Evolutionary conservation across 305 asterid species (phyloP), one percentile per base, ranked within the genome.

Genomic region (Withania somnifera): DNA sequence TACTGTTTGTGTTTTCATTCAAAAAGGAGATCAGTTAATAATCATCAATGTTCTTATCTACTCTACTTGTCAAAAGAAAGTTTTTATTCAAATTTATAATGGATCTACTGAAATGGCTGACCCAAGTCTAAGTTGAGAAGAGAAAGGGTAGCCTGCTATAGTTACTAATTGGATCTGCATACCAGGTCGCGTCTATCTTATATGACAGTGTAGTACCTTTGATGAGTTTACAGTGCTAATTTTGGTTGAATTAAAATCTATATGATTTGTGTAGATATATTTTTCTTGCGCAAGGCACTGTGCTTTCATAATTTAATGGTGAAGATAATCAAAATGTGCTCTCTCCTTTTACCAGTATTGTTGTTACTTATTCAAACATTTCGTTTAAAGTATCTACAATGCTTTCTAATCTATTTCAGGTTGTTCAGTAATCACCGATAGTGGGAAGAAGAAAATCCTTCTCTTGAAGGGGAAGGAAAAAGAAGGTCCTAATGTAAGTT

Each of bases 381-480:
- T 57, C 24, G 50, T 78, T 82, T 84, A 14, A 81, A 82, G 77
- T 15, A 22, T 42, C 38, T 54, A 63, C 40, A 69, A 53, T 78
- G 87, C 73, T 81, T 50, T 71, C 80, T 80, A 68, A 83, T 57
- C 83, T 84, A 81, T 92, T 78, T 82, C 88, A 90, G 92, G 93
- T 52, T 90, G 89, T 78, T 83, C 88, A 69, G 87, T 88, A n/a
- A 83, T 90, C 75, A 50, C 85, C 81, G 92, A 86, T 79, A 60
- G 79, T 79, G 94, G 94, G 85, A 93, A 90, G 94, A 91, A 90
- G 93, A 92, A 89, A 87, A 85, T 93, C 84, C 83, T 91, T 85
- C 97, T 93, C 81, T 84, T 90, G 88, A 93, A 91, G 87, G 95
- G 94, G 83, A 91, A 90, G 89, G 97, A 91, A 85, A 93, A 88